A percentile compares a stretch with the other conserved stretches of the same genome.
Conservation (phyloP, 306 rosid genomes). For the Pterocarpus santalinus region DNA sequence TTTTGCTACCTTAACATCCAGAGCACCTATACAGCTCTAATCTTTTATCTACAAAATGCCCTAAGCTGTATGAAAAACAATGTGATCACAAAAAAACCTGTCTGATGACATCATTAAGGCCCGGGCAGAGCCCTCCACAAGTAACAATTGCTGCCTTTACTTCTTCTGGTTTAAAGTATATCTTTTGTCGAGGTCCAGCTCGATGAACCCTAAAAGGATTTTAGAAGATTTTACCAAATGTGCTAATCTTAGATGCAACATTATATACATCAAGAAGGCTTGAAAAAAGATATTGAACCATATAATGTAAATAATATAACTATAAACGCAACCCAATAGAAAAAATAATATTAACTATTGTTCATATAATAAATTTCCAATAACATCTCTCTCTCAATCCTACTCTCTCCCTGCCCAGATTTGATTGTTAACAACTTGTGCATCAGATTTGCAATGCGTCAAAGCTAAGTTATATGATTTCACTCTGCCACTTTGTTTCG, state of each 20-base stretch:
- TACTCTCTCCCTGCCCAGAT: background rate
- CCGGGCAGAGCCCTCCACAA: constrained; percentile 99
- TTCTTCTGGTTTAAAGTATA: constrained; percentile 87
- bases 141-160: constrained; percentile 98
- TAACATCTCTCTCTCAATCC: background rate
- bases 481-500: constrained; percentile 17
- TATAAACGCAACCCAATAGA: background rate
- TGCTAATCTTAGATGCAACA: constrained; percentile 8
- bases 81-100: constrained; percentile 67
- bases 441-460: constrained; percentile 13
- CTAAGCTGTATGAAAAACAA: constrained; percentile 9
- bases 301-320: background rate
- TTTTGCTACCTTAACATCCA: constrained; percentile 7
- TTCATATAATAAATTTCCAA: constrained; percentile 26
- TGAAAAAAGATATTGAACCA: background rate
- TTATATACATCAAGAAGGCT: constrained; percentile 12
- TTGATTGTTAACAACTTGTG: background rate
- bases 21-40: constrained; percentile 3
- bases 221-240: constrained; percentile 32
- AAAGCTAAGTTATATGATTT: constrained; percentile 11
- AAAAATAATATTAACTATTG: background rate
- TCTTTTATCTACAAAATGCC: constrained; percentile 25
- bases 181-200: constrained; percentile 97
- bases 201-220: constrained; percentile 84
- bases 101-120: constrained; percentile 98